A percentile compares a stretch with the other conserved stretches of the same genome.
Evolutionary conservation across 345 rosid genomes (phyloP).

Genomic region (Hibiscus tridactylites): DNA sequence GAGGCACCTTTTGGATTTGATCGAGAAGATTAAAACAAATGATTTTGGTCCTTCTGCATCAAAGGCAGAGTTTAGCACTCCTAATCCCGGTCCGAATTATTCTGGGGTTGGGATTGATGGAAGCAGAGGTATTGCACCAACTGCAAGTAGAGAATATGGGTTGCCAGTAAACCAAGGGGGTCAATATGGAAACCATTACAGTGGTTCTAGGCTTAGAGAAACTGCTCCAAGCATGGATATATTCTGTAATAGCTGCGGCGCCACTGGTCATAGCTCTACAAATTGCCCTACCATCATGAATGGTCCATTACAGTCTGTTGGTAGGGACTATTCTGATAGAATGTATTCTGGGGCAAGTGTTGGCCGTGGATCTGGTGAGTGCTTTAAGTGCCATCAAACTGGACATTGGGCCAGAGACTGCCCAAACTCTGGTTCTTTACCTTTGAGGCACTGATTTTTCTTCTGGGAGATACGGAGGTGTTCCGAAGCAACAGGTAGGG

Average conservation of each 20-base stretch:
- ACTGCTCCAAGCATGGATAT: conserved; percentile 11
- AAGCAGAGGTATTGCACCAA: conserved; percentile 23
- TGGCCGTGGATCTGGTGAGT: conserved; percentile 23
- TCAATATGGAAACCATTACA: conserved; percentile 42
- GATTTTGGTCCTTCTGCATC: conserved; percentile 20
- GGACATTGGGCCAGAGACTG: conserved; percentile 74
- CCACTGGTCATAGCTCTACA: conserved; percentile 48
- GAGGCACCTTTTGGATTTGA: conserved; percentile 49
- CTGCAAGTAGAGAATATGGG: conserved; percentile 24
- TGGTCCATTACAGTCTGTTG: conserved; percentile 35
- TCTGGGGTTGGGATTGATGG: conserved; percentile 25
- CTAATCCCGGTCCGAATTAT: conserved; percentile 18
- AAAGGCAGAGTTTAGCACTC: conserved; percentile 26
- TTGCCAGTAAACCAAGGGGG: conserved; percentile 32
- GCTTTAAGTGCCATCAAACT: conserved; percentile 51
- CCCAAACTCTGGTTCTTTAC: conserved; percentile 29
- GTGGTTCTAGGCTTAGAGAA: conserved; percentile 23
- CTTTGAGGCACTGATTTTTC: conserved; percentile 27
- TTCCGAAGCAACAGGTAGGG: conserved; percentile 38
- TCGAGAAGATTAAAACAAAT: conserved; percentile 43
- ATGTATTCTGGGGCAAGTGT: conserved; percentile 24
- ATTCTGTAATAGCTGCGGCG: conserved; percentile 55
- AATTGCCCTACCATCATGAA: conserved; percentile 68
- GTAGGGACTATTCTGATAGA: conserved; percentile 25
- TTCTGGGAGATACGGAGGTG: conserved; percentile 40